These are phyloP conservation scores for Tuber umbilicatum DNA, from an alignment of 495 filamentous ascomycete genomes.

Conservation along the genomic window DNA sequence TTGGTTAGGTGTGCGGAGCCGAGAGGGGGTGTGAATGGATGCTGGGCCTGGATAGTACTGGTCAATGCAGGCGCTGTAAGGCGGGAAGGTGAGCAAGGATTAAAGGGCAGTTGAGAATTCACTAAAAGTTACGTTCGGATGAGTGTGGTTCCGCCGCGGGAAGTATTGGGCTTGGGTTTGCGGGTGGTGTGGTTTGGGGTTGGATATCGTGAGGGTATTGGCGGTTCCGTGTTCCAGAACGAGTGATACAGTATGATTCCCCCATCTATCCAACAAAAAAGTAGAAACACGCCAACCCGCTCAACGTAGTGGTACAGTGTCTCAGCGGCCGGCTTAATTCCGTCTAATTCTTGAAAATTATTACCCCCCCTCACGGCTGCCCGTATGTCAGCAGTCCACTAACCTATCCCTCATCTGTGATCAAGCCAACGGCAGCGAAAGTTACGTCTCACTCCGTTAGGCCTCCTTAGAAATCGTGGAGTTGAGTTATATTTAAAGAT, in stretches of 20 bases:
- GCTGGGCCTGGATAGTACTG: not conserved
- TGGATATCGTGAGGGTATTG: not conserved
- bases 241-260: not conserved
- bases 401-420: no score
- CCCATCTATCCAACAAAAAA: not conserved
- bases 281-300: not conserved
- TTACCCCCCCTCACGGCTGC: no score
- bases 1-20: no score
- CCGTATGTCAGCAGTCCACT: not conserved
- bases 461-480: no score
- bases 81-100: not conserved
- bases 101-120: not conserved
- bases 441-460: no score
- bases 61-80: not conserved
- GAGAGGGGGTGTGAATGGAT: not conserved
- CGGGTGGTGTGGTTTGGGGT: not conserved
- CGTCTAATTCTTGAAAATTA: no score
- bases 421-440: no score
- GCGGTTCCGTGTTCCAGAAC: not conserved
- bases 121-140: not conserved
- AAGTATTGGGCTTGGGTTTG: not conserved
- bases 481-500: no score
- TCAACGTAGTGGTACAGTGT: not conserved
- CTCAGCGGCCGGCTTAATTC: no score
- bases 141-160: not conserved